Evolutionary conservation across 2,329 filamentous ascomycete genomes (phyloP).

Genomic region (Cordyceps tenuipes): DNA sequence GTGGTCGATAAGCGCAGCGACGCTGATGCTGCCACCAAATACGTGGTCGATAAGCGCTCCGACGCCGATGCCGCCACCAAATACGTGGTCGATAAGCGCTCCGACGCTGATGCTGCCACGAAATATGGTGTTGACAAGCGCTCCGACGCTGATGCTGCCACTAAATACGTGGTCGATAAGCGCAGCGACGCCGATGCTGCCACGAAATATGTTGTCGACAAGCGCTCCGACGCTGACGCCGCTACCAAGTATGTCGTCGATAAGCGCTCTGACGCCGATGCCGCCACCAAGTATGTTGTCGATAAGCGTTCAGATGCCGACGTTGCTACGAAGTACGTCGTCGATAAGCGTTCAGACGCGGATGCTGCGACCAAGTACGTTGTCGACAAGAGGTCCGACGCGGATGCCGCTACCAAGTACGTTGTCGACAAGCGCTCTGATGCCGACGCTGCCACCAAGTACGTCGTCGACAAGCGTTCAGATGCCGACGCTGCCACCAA

Average conservation of each 20-base stretch:
- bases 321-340: background rate
- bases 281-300: background rate
- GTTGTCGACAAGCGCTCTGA: background rate
- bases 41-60: background rate
- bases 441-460: background rate
- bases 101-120: background rate
- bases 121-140: background rate
- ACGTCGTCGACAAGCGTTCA: background rate
- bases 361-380: background rate
- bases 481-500: background rate
- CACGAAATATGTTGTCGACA: background rate
- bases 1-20: background rate
- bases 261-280: background rate
- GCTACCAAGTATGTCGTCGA: slow-evolving; percentile 4
- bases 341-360: background rate
- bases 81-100: background rate
- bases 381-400: background rate
- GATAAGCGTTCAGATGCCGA: background rate
- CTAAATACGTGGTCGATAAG: background rate
- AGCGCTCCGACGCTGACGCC: background rate
- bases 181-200: background rate
- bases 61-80: background rate
- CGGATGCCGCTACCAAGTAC: background rate
- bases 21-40: background rate
- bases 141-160: background rate